A percentile compares a stretch with the other conserved stretches of the same genome.
Evolutionary conservation across 345 rosid genomes (phyloP).

Genomic region (Eucalyptus globulus): DNA sequence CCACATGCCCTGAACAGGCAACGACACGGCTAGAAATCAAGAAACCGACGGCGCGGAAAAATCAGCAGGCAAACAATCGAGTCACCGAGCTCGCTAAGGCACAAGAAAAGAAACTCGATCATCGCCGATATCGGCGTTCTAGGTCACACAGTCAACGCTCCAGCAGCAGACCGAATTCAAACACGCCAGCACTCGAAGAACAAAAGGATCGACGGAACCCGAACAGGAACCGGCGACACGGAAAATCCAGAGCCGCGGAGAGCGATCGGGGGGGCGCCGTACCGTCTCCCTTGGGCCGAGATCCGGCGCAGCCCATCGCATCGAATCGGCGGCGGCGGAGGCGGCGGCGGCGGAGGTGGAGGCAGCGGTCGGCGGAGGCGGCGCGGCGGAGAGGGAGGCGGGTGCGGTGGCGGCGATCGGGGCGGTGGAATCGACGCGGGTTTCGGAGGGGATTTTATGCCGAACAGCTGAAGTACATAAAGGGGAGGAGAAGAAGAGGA

Average conservation of each 20-base stretch:
- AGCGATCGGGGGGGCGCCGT: neutral
- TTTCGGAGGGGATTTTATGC: neutral
- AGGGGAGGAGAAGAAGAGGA: neutral
- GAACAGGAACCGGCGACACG: neutral
- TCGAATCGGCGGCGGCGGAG: neutral
- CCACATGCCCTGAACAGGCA: neutral
- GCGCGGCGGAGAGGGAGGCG: neutral
- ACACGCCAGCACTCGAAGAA: neutral
- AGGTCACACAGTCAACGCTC: neutral
- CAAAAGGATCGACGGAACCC: neutral
- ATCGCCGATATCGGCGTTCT: neutral
- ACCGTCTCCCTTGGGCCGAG: slow-evolving; percentile 1
- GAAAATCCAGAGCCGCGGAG: neutral
- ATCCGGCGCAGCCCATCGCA: slow-evolving; percentile 13
- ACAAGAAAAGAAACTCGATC: neutral
- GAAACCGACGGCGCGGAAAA: too few relatives aligned
- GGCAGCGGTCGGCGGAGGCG: neutral
- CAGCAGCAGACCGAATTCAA: neutral
- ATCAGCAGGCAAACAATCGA: neutral
- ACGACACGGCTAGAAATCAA: neutral
- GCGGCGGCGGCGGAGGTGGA: neutral
- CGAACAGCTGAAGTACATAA: neutral
- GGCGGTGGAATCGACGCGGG: neutral
- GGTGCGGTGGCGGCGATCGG: neutral
- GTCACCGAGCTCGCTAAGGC: neutral